phyloP scores from a whole-genome alignment of 768 basidiomycete species.

The Pisolithus microcarpus region DNA sequence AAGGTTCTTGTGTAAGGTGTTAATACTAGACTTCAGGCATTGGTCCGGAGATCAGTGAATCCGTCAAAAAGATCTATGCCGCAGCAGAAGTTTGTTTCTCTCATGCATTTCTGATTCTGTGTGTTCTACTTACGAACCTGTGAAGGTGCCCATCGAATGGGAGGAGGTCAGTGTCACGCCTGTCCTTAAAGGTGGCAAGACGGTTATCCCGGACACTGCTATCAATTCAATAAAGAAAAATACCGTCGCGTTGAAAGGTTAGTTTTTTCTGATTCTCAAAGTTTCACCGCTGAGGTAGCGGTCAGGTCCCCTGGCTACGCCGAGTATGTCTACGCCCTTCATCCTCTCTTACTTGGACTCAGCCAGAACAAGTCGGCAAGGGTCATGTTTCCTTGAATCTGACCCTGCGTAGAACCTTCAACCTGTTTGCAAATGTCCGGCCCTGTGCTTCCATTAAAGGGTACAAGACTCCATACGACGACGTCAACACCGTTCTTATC shows the following conservation, averaged over 20 bases:
- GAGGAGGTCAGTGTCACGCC: constrained; percentile 98
- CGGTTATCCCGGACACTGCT: constrained; percentile 89
- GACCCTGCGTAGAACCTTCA: constrained; percentile 94
- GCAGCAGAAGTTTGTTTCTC: constrained; percentile 62
- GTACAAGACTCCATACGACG: constrained; percentile 97
- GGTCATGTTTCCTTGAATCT: constrained; percentile 98
- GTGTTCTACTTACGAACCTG: constrained; percentile 7
- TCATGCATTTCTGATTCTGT: constrained; percentile 4
- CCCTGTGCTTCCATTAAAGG: constrained; percentile 94
- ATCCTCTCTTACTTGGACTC: constrained; percentile 6
- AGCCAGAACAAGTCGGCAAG: constrained; percentile 73
- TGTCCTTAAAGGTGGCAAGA: constrained; percentile 89
- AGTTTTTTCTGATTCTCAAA: constrained; percentile 2
- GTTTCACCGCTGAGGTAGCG: constrained; percentile 7
- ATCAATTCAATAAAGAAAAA: constrained; percentile 92
- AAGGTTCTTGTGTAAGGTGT: constrained; percentile 3
- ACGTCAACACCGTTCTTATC: constrained; percentile 96
- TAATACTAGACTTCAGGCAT: constrained; percentile 56
- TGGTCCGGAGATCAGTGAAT: constrained; percentile 96
- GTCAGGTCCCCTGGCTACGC: constrained; percentile 89
- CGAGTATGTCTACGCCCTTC: constrained; percentile 56
- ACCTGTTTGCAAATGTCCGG: constrained; percentile 96
- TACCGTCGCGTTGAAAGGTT: constrained; percentile 96
- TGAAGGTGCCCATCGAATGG: constrained; percentile 95
- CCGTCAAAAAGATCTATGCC: constrained; percentile 87